Conservation (phyloP, 768 basidiomycete genomes). For the Naganishia kalamii region DNA sequence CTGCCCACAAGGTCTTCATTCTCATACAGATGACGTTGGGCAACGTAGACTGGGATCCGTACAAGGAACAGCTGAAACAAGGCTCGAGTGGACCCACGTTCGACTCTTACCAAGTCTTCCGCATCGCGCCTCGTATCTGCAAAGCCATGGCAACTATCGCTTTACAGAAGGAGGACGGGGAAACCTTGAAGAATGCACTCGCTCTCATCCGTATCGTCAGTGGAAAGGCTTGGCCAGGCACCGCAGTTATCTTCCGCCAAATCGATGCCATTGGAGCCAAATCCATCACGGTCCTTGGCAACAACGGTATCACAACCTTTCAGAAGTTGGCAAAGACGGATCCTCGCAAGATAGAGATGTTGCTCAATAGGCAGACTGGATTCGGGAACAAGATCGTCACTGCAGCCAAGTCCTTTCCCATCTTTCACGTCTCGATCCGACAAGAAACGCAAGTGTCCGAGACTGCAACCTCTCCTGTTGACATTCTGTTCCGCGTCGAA, state of each 20-base stretch:
- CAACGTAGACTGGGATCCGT: conserved; percentile 52
- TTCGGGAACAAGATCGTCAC: conserved; percentile 29
- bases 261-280: conserved; percentile 69
- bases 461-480: neutral
- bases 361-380: conserved; percentile 24
- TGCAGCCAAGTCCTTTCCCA: conserved; percentile 4
- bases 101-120: conserved; percentile 65
- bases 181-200: conserved; percentile 64
- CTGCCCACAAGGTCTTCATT: conserved; percentile 67
- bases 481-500: conserved; percentile 43
- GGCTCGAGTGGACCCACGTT: conserved; percentile 51
- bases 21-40: conserved; percentile 62
- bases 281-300: conserved; percentile 58
- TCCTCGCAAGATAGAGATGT: conserved; percentile 27
- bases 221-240: conserved; percentile 87
- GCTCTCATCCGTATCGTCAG: conserved; percentile 73
- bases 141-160: conserved; percentile 74
- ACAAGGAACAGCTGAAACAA: conserved; percentile 65
- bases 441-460: conserved; percentile 6
- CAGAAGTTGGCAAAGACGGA: conserved; percentile 23
- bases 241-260: conserved; percentile 75
- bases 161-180: conserved; percentile 59
- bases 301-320: conserved; percentile 26
- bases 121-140: conserved; percentile 68
- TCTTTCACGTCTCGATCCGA: neutral